Base-by-base conservation (phyloP, 208 protist species). In the Phytomonas serpens region DNA sequence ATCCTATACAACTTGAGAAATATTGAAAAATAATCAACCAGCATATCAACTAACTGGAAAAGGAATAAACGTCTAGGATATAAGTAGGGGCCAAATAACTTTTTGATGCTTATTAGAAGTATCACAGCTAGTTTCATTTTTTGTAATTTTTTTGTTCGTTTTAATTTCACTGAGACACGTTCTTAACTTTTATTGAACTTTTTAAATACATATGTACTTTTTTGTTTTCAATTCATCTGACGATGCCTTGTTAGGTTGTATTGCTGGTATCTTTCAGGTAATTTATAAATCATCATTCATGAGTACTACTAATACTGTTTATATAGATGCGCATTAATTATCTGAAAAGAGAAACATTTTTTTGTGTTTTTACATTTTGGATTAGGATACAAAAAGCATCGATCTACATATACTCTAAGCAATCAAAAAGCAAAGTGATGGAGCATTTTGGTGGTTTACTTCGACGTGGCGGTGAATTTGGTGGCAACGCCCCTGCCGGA, bases 401-500 rank as follows among this genome's bases (percentile, higher is more conserved):
- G 3, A 7, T 5, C 29, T 72, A 64, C 51, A 70, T 7, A 70
- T 70, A 70, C 38, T 67, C 10, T 67, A 13, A 70, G 16, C 13
- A 33, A 51, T 1, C 9, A 69, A 38, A 23, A 67, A 19, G n/a
- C 1, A 62, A 67, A 23, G 14, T 34, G 27, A 32, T 75, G 23
- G 62, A 33, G 9, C 30, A 64, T 27, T 16, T 74, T 61, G 51
- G 30, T 29, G 33, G 61, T 36, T 42, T 82, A 63, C 10, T 61
- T 23, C 71, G 77, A 66, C 63, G 64, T 30, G 72, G 67, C 4
- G 42, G 74, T 23, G 78, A 73, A 47, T 71, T 75, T 52, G 69
- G 71, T 32, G 71, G 68, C 16, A 70, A 66, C 42, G 62, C 72
- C 5, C 71, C 86, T 33, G 70, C 72, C 42, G 82, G 92, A 62